Evolutionary conservation across 1,284 basidiomycete species (phyloP).

Genomic region (Cystobasidiaceae sp.): DNA sequence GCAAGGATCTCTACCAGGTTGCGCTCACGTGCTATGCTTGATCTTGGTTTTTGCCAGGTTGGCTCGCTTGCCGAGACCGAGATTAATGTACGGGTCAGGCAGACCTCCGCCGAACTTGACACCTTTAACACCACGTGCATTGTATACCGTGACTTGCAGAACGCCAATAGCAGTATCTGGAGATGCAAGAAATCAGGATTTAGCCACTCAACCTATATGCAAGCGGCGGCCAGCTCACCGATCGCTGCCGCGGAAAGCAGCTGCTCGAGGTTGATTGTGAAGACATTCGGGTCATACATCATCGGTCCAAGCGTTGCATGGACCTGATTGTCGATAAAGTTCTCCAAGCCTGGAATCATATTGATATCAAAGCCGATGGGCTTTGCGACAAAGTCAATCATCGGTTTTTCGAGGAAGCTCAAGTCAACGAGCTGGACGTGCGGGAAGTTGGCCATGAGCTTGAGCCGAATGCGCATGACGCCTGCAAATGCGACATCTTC

Average conservation of each 20-base stretch:
- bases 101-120: constrained; percentile 87
- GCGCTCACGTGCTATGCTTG: constrained; percentile 70
- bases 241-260: constrained; percentile 85
- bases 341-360: constrained; percentile 74
- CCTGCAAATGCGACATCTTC: constrained; percentile 90
- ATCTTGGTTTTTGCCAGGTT: constrained; percentile 71
- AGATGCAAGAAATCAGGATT: too few species aligned
- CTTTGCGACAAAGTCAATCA: constrained; percentile 93
- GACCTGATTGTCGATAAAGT: constrained; percentile 65
- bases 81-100: constrained; percentile 80
- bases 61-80: constrained; percentile 68
- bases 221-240: constrained; percentile 39
- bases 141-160: constrained; percentile 74
- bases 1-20: too few species aligned
- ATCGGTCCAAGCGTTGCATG: constrained; percentile 73
- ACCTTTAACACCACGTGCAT: constrained; percentile 57
- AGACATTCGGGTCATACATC: constrained; percentile 87
- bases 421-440: constrained; percentile 70
- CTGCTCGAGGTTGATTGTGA: constrained; percentile 93
- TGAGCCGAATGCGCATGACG: constrained; percentile 74
- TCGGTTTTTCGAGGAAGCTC: constrained; percentile 80
- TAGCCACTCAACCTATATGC: too few species aligned
- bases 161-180: constrained; percentile 70
- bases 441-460: constrained; percentile 87
- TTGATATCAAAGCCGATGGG: constrained; percentile 60